phyloP scores from a whole-genome alignment of 2,329 filamentous ascomycete species.

The Penicillium sp. region DNA sequence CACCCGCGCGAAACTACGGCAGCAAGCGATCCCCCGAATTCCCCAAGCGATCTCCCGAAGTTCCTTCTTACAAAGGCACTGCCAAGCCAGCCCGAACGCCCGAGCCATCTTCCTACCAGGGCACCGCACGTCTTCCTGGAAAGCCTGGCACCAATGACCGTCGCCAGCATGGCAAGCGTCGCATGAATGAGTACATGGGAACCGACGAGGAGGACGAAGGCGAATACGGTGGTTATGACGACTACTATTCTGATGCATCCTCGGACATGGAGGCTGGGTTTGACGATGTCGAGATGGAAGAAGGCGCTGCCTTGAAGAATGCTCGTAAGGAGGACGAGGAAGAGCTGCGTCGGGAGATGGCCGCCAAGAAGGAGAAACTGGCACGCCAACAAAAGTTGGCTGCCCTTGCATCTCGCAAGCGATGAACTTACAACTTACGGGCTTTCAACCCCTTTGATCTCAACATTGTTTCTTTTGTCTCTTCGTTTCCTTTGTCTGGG shows the following conservation, averaged over 20 bases:
- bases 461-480: conserved; percentile 1
- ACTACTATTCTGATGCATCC: conserved; percentile 46
- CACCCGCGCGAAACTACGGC: neutral
- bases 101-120: conserved; percentile 37
- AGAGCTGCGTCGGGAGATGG: conserved; percentile 44
- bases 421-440: conserved; percentile 19
- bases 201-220: conserved; percentile 52
- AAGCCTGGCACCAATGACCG: conserved; percentile 28
- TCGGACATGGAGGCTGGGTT: conserved; percentile 55
- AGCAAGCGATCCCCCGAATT: conserved; percentile 31
- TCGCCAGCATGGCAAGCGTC: conserved; percentile 29
- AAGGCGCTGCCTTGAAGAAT: conserved; percentile 39
- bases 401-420: conserved; percentile 38
- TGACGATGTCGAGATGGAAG: conserved; percentile 48
- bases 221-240: conserved; percentile 40
- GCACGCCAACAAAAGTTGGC: conserved; percentile 45
- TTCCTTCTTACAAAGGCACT: conserved; percentile 40
- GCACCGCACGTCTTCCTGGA: conserved; percentile 41
- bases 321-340: conserved; percentile 50
- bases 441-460: conserved; percentile 10
- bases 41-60: conserved; percentile 33
- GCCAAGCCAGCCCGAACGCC: conserved; percentile 29
- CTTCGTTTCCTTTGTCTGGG: conserved; percentile 10
- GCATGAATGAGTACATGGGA: conserved; percentile 45
- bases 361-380: conserved; percentile 48